A percentile compares a stretch with the other conserved stretches of the same genome.
These are phyloP conservation scores for Leucosporidium scottii DNA, from an alignment of 768 basidiomycete species.

Conservation along the genomic window DNA sequence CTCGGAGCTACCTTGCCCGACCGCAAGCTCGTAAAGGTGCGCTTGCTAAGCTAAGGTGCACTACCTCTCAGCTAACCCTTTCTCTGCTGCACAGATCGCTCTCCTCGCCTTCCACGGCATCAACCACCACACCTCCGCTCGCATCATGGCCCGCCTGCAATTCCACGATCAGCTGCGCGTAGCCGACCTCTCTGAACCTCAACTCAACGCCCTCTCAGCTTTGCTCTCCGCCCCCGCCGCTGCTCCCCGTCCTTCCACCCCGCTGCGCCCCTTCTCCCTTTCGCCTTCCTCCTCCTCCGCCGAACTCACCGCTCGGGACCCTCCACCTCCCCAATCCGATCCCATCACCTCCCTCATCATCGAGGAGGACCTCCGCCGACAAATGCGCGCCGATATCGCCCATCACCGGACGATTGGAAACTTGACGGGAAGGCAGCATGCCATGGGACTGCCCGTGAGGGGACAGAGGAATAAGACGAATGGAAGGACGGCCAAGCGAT, in stretches of 20 bases:
- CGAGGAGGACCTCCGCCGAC: constrained; percentile 75
- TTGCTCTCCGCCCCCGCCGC: constrained; percentile 86
- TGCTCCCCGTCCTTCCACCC: constrained; percentile 53
- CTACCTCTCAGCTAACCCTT: not conserved
- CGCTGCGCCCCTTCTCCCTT: constrained; percentile 37
- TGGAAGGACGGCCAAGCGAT: constrained; percentile 78
- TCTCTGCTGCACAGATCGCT: constrained; percentile 58
- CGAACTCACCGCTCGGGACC: constrained; percentile 34
- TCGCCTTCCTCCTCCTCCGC: constrained; percentile 40
- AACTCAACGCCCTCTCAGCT: constrained; percentile 85
- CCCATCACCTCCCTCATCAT: constrained; percentile 68
- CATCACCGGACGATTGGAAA: constrained; percentile 91
- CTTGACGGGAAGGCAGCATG: constrained; percentile 86
- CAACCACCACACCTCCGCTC: constrained; percentile 63
- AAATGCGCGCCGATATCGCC: constrained; percentile 81
- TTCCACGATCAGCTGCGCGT: constrained; percentile 82
- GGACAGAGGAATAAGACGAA: constrained; percentile 90
- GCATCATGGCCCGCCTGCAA: constrained; percentile 82
- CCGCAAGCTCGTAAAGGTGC: constrained; percentile 64
- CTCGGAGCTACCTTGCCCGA: constrained; percentile 79
- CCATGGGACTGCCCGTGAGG: constrained; percentile 85
- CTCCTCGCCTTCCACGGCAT: constrained; percentile 84
- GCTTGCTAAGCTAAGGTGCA: constrained; percentile 33
- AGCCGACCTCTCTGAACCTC: constrained; percentile 69
- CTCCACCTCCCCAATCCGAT: constrained; percentile 45